A percentile compares a stretch with the other conserved stretches of the same genome.
These are phyloP conservation scores for Vigna unguiculata DNA, from an alignment of 306 rosid species.

Conservation along the genomic window DNA sequence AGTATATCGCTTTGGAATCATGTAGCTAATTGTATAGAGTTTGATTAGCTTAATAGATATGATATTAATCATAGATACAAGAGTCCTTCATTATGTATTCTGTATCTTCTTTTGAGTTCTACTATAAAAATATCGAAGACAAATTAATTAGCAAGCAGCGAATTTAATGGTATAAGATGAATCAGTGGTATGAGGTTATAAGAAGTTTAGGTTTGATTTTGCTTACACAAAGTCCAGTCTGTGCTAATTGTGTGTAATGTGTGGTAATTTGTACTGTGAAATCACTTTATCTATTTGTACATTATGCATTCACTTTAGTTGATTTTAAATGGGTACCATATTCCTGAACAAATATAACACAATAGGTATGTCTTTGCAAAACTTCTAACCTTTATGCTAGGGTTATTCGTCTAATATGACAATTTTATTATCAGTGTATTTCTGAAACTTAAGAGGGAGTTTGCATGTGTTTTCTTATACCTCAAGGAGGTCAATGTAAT, in stretches of 20 bases:
- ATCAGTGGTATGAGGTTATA: neutral
- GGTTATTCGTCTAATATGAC: conserved; percentile 22
- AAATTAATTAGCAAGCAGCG: neutral
- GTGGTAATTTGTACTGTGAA: conserved; percentile 12
- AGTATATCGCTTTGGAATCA: conserved; percentile 27
- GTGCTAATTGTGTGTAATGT: neutral
- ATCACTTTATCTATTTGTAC: conserved; percentile 6
- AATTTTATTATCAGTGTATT: neutral
- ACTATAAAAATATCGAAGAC: conserved; percentile 3
- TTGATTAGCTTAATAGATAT: conserved; percentile 17
- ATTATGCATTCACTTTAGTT: neutral
- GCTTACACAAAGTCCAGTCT: conserved; percentile 26
- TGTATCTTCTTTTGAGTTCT: conserved; percentile 21
- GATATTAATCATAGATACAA: conserved; percentile 20
- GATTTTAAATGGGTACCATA: neutral
- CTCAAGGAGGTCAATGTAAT: conserved; percentile 25
- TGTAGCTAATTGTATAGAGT: conserved; percentile 21
- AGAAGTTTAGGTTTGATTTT: conserved; percentile 28
- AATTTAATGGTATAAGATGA: conserved; percentile 14
- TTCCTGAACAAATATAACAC: conserved; percentile 20
- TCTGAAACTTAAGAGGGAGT: conserved; percentile 17
- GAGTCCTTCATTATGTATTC: neutral
- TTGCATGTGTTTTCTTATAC: conserved; percentile 27
- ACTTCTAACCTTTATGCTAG: neutral
- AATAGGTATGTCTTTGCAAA: neutral